Evolutionary conservation across 495 filamentous ascomycete species (phyloP).

Genomic region (Penicillium taxi): DNA sequence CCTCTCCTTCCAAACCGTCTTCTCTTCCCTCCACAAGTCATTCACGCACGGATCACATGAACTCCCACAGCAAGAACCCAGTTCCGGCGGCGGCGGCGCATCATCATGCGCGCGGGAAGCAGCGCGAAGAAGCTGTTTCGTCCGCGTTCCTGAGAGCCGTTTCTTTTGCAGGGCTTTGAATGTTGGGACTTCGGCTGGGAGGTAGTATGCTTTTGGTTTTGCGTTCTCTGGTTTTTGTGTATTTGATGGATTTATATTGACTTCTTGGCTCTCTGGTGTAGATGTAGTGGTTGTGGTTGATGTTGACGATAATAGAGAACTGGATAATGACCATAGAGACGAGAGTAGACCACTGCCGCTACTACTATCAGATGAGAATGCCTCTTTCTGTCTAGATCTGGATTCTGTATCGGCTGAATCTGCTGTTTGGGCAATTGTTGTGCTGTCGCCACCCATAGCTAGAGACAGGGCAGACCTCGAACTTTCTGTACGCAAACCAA

Average conservation of each 20-base stretch:
- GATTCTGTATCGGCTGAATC: no score
- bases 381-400: no score
- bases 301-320: conserved; percentile 1
- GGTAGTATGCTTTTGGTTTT: conserved; percentile 20
- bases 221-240: conserved; percentile 5
- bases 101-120: conserved; percentile 27
- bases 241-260: not conserved
- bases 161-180: conserved; percentile 28
- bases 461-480: no score
- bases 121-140: conserved; percentile 33
- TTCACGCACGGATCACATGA: conserved; percentile 39
- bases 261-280: conserved; percentile 1
- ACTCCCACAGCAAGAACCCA: conserved; percentile 35
- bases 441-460: no score
- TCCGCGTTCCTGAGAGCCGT: conserved; percentile 26
- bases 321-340: conserved; percentile 4
- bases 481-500: no score
- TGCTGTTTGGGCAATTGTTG: no score
- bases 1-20: conserved; percentile 32
- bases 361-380: no score
- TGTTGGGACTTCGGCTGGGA: conserved; percentile 17
- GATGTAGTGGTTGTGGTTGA: not conserved
- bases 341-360: no score
- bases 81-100: conserved; percentile 31
- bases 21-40: conserved; percentile 35